These are phyloP conservation scores for Euptelea pleiosperma DNA, from an alignment of 164 flowering plant species.

Conservation along the genomic window DNA sequence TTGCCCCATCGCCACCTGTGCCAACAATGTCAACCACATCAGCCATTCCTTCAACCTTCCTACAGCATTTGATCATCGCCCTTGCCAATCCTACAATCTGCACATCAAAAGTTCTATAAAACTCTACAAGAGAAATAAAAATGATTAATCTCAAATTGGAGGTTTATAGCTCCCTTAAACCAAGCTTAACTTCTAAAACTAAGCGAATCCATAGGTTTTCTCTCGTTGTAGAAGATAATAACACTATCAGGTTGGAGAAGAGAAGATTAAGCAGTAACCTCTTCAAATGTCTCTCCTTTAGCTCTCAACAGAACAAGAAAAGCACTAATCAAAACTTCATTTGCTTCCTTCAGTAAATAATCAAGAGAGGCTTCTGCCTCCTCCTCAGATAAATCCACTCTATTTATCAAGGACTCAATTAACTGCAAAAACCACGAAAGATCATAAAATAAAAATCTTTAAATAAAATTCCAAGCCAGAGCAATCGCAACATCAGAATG, in stretches of 20 bases:
- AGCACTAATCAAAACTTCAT: slow-evolving; percentile 81
- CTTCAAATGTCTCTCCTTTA: slow-evolving; percentile 92
- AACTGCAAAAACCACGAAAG: slow-evolving; percentile 40
- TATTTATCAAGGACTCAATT: slow-evolving; percentile 61
- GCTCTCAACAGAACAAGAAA: slow-evolving; percentile 89
- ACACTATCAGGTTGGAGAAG: neutral
- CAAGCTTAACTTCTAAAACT: too few relatives aligned
- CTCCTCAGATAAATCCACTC: slow-evolving; percentile 68
- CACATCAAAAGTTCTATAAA: neutral
- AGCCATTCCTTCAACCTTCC: slow-evolving; percentile 68
- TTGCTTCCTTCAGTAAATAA: slow-evolving; percentile 56
- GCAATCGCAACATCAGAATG: neutral
- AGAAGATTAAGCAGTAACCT: slow-evolving; percentile 36
- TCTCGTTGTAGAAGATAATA: too few relatives aligned
- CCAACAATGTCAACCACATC: slow-evolving; percentile 94
- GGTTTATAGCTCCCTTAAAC: too few relatives aligned
- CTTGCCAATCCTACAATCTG: slow-evolving; percentile 91
- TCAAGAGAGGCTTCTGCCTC: slow-evolving; percentile 81
- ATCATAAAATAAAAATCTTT: neutral
- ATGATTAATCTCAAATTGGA: too few relatives aligned
- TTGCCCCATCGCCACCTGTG: slow-evolving; percentile 98
- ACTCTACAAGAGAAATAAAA: too few relatives aligned
- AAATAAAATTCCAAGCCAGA: slow-evolving; percentile 1
- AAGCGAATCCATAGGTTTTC: too few relatives aligned
- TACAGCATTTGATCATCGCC: slow-evolving; percentile 67